These are phyloP conservation scores for Thelonectria discophora DNA, from an alignment of 2,329 filamentous ascomycete species.

Conservation along the genomic window DNA sequence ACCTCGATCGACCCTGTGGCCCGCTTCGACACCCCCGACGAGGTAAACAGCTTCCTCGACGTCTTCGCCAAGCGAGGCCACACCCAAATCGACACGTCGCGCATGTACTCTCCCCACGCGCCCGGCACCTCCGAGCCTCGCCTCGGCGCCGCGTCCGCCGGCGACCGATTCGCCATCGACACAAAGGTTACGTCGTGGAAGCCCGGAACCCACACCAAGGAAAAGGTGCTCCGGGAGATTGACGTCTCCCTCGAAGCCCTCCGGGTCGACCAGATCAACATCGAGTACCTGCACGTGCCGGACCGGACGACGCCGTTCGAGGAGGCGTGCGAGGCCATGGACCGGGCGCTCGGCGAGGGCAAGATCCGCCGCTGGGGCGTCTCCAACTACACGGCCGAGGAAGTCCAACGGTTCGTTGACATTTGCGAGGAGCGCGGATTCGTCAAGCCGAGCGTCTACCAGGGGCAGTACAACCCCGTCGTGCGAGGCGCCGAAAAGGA, in stretches of 20 bases:
- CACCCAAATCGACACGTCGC: conserved; percentile 45
- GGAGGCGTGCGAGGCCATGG: conserved; percentile 52
- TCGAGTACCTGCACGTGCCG: conserved; percentile 34
- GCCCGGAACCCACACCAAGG: conserved; percentile 42
- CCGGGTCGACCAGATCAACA: conserved; percentile 34
- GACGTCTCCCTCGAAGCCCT: conserved; percentile 45
- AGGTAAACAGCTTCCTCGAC: conserved; percentile 39
- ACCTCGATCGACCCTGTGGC: conserved; percentile 31
- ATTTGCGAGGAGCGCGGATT: conserved; percentile 54
- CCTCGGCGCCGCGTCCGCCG: conserved; percentile 42
- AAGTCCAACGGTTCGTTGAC: conserved; percentile 54
- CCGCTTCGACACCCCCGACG: conserved; percentile 37
- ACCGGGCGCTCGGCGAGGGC: conserved; percentile 51
- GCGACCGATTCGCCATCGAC: conserved; percentile 46
- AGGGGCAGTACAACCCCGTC: conserved; percentile 59
- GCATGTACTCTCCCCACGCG: conserved; percentile 43
- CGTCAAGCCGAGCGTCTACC: conserved; percentile 55
- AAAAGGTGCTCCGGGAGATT: conserved; percentile 43
- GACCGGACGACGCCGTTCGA: conserved; percentile 54
- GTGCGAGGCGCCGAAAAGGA: conserved; percentile 52
- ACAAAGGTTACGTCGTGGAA: conserved; percentile 46
- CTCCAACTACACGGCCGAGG: conserved; percentile 55
- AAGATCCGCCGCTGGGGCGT: conserved; percentile 57
- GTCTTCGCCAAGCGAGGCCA: conserved; percentile 40
- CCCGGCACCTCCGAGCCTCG: conserved; percentile 43